phyloP scores from a whole-genome alignment of 257 asterid genomes.

The Vinca minor region DNA sequence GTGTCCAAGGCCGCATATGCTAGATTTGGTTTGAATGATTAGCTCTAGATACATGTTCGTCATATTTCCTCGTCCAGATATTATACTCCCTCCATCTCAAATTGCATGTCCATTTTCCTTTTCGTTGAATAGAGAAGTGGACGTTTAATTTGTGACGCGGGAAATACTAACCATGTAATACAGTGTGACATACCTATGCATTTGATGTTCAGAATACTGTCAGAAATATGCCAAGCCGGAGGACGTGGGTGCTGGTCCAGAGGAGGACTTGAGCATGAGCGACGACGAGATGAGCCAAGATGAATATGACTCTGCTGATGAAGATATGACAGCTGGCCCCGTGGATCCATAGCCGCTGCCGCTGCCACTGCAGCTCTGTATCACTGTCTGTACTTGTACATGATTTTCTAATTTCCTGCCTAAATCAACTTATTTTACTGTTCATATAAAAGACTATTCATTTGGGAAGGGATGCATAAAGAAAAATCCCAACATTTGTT shows the following conservation, averaged over 20 bases:
- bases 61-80: neutral
- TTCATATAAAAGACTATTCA: too few species aligned
- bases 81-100: too few species aligned
- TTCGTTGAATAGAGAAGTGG: too few species aligned
- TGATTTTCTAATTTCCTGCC: slow-evolving; percentile 23
- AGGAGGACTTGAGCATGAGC: slow-evolving; percentile 54
- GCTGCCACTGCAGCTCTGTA: neutral
- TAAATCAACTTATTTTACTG: slow-evolving; percentile 19
- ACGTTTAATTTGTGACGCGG: too few species aligned
- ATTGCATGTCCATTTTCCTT: too few species aligned
- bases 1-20: too few species aligned
- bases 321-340: slow-evolving; percentile 60
- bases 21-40: too few species aligned
- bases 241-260: slow-evolving; percentile 60
- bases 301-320: slow-evolving; percentile 59
- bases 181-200: neutral
- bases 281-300: slow-evolving; percentile 66
- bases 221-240: slow-evolving; percentile 84
- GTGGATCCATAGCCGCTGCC: slow-evolving; percentile 58
- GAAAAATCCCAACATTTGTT: too few species aligned
- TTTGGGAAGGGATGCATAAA: too few species aligned
- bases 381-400: slow-evolving; percentile 28
- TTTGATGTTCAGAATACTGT: slow-evolving; percentile 57
- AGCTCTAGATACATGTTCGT: neutral
- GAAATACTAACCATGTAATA: too few species aligned